These are phyloP conservation scores for Boletus huronensis DNA, from an alignment of 768 basidiomycete genomes.

Conservation along the genomic window DNA sequence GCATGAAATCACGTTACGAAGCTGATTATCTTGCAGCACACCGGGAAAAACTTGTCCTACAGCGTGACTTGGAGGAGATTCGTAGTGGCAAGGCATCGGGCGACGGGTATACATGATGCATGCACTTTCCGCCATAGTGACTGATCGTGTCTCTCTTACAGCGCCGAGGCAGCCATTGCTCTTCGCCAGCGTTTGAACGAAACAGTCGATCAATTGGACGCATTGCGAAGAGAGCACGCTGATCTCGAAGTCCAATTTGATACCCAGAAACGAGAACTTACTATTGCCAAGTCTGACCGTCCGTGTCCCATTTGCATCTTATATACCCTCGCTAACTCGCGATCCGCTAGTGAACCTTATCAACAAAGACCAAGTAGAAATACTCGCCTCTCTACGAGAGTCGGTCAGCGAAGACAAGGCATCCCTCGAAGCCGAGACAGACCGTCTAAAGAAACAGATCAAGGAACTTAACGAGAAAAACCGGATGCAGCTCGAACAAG, in stretches of 20 bases:
- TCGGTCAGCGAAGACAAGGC: conserved; percentile 87
- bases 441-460: conserved; percentile 60
- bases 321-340: conserved; percentile 2
- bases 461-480: conserved; percentile 78
- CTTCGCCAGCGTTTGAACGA: conserved; percentile 86
- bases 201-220: conserved; percentile 77
- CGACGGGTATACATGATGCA: conserved; percentile 57
- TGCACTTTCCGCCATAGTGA: neutral
- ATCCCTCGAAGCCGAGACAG: conserved; percentile 65
- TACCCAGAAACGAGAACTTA: conserved; percentile 61
- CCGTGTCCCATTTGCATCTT: conserved; percentile 25
- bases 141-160: conserved; percentile 28
- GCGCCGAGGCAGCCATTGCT: conserved; percentile 84
- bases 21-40: conserved; percentile 82
- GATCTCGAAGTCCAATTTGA: conserved; percentile 72
- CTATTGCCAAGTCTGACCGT: conserved; percentile 85
- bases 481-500: conserved; percentile 86
- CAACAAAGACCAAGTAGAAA: conserved; percentile 91
- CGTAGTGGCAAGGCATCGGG: conserved; percentile 79
- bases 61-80: conserved; percentile 85
- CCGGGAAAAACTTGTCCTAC: conserved; percentile 74
- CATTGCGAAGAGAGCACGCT: conserved; percentile 60
- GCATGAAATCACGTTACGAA: conserved; percentile 88
- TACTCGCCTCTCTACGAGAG: conserved; percentile 79
- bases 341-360: conserved; percentile 71